Conservation (phyloP, 805 yeast species). For the Yarrowia hollandica region DNA sequence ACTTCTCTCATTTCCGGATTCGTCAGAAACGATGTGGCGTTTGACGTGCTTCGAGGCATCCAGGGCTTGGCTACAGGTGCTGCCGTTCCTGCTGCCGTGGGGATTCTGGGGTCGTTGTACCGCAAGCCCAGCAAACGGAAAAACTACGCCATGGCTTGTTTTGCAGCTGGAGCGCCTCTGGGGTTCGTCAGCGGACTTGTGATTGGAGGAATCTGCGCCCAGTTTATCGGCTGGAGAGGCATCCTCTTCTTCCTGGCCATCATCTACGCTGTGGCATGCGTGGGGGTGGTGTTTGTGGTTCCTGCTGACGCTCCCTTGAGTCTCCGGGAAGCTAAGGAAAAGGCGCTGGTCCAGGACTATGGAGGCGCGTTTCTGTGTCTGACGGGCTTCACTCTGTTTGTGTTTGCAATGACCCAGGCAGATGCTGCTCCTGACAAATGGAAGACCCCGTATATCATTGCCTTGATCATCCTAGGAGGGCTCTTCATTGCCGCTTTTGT, state of each 20-base stretch:
- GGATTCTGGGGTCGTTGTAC: conserved; percentile 48
- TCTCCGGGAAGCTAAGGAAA: conserved; percentile 37
- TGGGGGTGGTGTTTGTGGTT: conserved; percentile 39
- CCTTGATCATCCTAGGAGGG: conserved; percentile 46
- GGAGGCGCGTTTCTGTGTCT: conserved; percentile 48
- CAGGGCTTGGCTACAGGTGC: conserved; percentile 50
- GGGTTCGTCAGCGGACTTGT: conserved; percentile 50
- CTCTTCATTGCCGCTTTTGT: conserved; percentile 42
- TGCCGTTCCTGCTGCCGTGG: conserved; percentile 52
- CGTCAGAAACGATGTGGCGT: conserved; percentile 38
- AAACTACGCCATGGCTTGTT: conserved; percentile 47
- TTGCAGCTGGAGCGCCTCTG: conserved; percentile 51
- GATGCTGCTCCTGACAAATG: conserved; percentile 47
- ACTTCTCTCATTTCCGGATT: conserved; percentile 40
- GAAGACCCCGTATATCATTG: conserved; percentile 51
- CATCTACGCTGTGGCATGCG: conserved; percentile 40
- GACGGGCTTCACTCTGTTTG: conserved; percentile 46
- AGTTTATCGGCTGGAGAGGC: conserved; percentile 47
- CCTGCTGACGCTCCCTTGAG: conserved; percentile 43
- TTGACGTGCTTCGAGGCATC: conserved; percentile 48
- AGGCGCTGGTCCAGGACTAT: conserved; percentile 44
- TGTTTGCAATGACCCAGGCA: conserved; percentile 50
- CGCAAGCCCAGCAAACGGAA: conserved; percentile 44
- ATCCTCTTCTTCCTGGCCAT: conserved; percentile 48
- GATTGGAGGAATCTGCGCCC: conserved; percentile 48